Percentiles rank a stretch among this genome's conserved stretches.
phyloP scores from a whole-genome alignment of 2,329 filamentous ascomycete species.

The Gaeumannomyces tritici region DNA sequence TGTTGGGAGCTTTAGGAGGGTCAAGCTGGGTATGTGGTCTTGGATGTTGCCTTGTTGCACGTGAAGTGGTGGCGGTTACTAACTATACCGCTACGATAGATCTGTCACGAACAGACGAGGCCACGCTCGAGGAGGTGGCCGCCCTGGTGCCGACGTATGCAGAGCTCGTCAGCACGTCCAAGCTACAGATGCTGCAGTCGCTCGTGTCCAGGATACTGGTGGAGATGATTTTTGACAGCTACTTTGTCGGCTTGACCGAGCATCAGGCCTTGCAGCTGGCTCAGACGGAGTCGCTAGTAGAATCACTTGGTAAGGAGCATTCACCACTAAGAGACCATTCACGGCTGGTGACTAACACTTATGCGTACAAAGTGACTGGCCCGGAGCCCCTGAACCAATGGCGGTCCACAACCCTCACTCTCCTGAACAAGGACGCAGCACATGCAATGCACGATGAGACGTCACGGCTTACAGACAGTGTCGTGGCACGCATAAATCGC shows the following conservation, averaged over 20 bases:
- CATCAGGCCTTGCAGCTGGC: slow-evolving; percentile 41
- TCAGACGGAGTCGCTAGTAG: slow-evolving; percentile 37
- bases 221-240: slow-evolving; percentile 50
- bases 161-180: slow-evolving; percentile 41
- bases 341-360: slow-evolving; percentile 1
- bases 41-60: background rate
- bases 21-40: slow-evolving; percentile 39
- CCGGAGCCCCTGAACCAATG: slow-evolving; percentile 47
- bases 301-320: slow-evolving; percentile 26
- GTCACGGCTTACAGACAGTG: slow-evolving; percentile 25
- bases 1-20: slow-evolving; percentile 56
- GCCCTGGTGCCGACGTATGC: slow-evolving; percentile 49
- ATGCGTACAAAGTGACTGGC: slow-evolving; percentile 7
- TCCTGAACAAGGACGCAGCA: slow-evolving; percentile 44
- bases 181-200: slow-evolving; percentile 54
- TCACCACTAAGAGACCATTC: background rate
- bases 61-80: background rate
- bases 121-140: slow-evolving; percentile 30
- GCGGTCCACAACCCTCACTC: slow-evolving; percentile 54
- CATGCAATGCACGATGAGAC: slow-evolving; percentile 37
- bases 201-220: slow-evolving; percentile 50
- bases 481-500: slow-evolving; percentile 36
- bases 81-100: slow-evolving; percentile 23
- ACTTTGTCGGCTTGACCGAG: slow-evolving; percentile 52
- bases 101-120: slow-evolving; percentile 28